A percentile compares a stretch with the other conserved stretches of the same genome.
phyloP scores from a whole-genome alignment of 2,329 filamentous ascomycete species.

The Bimuria novae-zelandiae region DNA sequence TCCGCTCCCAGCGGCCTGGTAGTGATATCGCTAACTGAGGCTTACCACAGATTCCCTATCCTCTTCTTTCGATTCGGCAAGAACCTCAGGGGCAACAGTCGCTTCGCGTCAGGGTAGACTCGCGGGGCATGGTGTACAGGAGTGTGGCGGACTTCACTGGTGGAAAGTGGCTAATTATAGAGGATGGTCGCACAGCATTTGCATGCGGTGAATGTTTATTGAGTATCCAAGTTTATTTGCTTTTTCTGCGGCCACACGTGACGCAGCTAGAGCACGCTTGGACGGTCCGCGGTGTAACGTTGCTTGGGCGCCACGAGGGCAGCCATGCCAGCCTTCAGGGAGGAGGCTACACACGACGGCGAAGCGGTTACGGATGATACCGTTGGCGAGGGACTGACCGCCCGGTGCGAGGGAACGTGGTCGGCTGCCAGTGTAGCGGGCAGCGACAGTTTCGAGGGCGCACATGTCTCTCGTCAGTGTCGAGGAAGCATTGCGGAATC shows the following conservation, averaged over 20 bases:
- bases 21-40: constrained; percentile 38
- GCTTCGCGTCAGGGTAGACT: constrained; percentile 51
- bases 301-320: constrained; percentile 42
- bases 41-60: constrained; percentile 47
- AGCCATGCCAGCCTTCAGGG: constrained; percentile 38
- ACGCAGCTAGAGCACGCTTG: constrained; percentile 40
- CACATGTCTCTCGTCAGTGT: constrained; percentile 12
- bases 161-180: constrained; percentile 38
- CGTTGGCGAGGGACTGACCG: constrained; percentile 25
- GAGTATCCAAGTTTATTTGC: constrained; percentile 30
- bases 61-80: constrained; percentile 57
- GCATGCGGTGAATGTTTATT: constrained; percentile 40
- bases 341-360: constrained; percentile 25
- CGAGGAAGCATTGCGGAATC: constrained; percentile 23
- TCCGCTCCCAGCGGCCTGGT: constrained; percentile 28
- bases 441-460: no score
- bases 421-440: no score
- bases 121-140: constrained; percentile 16
- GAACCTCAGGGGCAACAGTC: constrained; percentile 52
- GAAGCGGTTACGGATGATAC: constrained; percentile 30
- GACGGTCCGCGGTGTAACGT: constrained; percentile 34
- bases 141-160: constrained; percentile 25
- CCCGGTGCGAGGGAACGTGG: constrained; percentile 34
- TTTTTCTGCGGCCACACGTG: constrained; percentile 34
- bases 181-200: constrained; percentile 39